Base-by-base conservation (phyloP, 192 early-diverging fungal species). In the Backusella luteola region DNA sequence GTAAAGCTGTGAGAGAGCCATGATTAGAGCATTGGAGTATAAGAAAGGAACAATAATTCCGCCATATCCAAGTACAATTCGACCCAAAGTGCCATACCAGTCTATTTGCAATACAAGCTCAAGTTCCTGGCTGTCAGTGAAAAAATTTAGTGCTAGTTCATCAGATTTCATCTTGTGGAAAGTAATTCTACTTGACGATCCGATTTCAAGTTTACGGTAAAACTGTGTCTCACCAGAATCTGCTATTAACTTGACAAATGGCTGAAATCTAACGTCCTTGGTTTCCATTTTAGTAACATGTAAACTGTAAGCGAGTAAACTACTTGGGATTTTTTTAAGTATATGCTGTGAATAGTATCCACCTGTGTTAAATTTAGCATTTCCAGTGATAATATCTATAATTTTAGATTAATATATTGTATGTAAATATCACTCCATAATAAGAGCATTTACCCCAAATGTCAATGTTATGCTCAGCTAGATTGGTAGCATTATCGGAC, bases 1-100 rank as follows among this genome's bases (percentile, higher is more conserved):
- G 17, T 71, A 71, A 3, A 71, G 29, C 17, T 71, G 70, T 1
- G 70, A 71, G 15, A 71, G 39, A 34, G 29, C 21, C 26, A 71
- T 41, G 4, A 71, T 39, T 7, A 71, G 9, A 8, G 23, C 41
- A 29, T 32, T 71, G 23, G 23, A 7, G 8, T 39, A 71, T 32
- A 49, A 6, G 34, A 71, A 44, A 23, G 39, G 39, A 7, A 68
- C 6, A 9, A 41, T 75, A 32, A 39, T 86, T 72, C 89, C 90
- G 42, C 91, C 88, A 53, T 91, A 90, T 23, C 93, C 87, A 75
- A 92, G 91, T 14, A 92, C 80, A 44, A 89, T 77, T 53, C 88
- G 86, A 36, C 89, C 91, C 41, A 93, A 74, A 73, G 89, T 91
- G 44, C 89, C 89, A 75, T 92, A 93, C 81, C 84, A 86, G 79